Conservation (phyloP, 352 stramenopile genomes). For the Globisporangium cederbergense region DNA sequence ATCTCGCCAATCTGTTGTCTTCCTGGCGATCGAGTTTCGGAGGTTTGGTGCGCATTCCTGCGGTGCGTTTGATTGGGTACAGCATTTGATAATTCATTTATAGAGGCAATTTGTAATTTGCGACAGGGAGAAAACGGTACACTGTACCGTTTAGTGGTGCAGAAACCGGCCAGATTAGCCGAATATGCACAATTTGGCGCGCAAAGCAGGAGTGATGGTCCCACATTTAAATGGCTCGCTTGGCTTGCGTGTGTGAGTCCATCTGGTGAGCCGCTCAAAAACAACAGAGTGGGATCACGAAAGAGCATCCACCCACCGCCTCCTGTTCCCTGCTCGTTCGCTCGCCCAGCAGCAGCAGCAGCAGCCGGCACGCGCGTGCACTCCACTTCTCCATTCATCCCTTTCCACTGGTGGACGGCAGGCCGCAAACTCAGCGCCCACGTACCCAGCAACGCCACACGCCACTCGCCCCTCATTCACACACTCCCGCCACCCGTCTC, state of each 20-base stretch:
- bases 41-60: not conserved
- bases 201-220: not conserved
- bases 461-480: not conserved
- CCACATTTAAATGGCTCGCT: constrained; percentile 2
- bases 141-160: not conserved
- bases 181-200: not conserved
- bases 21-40: not conserved
- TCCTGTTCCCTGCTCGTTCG: constrained; percentile 8
- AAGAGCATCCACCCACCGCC: not conserved
- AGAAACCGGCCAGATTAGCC: not conserved
- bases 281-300: constrained; percentile 2
- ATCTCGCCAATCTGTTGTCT: not conserved
- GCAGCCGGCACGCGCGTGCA: not conserved
- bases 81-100: not conserved
- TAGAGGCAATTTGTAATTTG: not conserved
- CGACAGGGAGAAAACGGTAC: not conserved
- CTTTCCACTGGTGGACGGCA: constrained; percentile 10
- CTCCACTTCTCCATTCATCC: constrained; percentile 4
- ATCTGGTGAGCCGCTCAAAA: constrained; percentile 8
- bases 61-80: not conserved
- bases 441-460: not conserved
- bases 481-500: not conserved
- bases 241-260: not conserved
- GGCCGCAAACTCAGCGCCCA: not conserved
- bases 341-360: not conserved